Percentiles rank a stretch among this genome's conserved stretches.
Evolutionary conservation across 106 monocot species (phyloP).

Genomic region (Dendrobium nobile): DNA sequence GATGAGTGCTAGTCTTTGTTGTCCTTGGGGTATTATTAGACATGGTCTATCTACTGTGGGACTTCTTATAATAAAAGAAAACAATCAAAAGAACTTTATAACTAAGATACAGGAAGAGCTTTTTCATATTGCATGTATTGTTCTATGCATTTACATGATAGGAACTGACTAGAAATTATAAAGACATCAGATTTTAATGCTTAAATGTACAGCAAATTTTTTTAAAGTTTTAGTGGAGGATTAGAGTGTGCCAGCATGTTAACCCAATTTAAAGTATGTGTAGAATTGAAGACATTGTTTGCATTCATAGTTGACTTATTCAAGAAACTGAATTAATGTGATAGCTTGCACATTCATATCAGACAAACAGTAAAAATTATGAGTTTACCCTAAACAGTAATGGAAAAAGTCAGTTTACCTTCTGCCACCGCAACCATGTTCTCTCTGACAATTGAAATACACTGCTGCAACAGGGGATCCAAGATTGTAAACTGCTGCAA

Average conservation of each 20-base stretch:
- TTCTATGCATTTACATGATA: no score
- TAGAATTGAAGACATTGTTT: neutral
- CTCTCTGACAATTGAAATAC: conserved; percentile 39
- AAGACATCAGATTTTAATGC: neutral
- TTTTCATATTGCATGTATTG: no score
- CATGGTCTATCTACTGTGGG: neutral
- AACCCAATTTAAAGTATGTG: neutral
- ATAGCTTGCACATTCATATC: neutral
- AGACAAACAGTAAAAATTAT: neutral
- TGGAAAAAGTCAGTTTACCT: conserved; percentile 13
- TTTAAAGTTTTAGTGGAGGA: neutral
- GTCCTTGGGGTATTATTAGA: neutral
- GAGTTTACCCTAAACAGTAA: no score
- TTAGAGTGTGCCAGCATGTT: neutral
- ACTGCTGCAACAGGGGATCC: conserved; percentile 27
- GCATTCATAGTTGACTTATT: no score
- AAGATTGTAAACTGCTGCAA: conserved; percentile 34
- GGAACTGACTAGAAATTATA: no score
- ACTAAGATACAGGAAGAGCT: no score
- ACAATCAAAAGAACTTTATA: no score
- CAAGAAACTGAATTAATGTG: neutral
- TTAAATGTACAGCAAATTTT: neutral
- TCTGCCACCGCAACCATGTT: conserved; percentile 36
- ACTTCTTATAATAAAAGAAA: no score
- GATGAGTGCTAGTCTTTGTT: no score